These are phyloP conservation scores for Flaveria brownii DNA, from an alignment of 129 eudicot species.

Conservation along the genomic window DNA sequence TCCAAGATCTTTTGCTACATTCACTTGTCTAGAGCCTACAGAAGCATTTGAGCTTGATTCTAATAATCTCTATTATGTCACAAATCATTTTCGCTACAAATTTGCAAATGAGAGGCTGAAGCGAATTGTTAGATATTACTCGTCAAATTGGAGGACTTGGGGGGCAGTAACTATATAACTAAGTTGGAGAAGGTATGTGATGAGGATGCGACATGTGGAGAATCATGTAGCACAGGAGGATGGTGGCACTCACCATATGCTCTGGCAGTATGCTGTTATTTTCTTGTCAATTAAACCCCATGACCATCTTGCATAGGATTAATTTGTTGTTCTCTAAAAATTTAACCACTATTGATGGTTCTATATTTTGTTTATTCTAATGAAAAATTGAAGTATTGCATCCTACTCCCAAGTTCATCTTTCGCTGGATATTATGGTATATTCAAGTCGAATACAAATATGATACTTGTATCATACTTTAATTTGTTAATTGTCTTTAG, in stretches of 20 bases:
- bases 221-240: slow-evolving; percentile 27
- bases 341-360: no score
- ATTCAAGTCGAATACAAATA: no score
- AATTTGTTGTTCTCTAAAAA: no score
- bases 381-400: no score
- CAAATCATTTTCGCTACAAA: slow-evolving; percentile 86
- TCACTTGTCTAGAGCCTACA: slow-evolving; percentile 62
- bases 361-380: no score
- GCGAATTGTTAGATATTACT: slow-evolving; percentile 68
- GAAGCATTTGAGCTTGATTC: slow-evolving; percentile 85
- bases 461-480: no score
- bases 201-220: slow-evolving; percentile 46
- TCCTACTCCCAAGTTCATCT: no score
- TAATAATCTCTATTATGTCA: slow-evolving; percentile 65
- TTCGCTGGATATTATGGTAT: no score
- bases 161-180: slow-evolving; percentile 87
- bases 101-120: slow-evolving; percentile 78
- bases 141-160: slow-evolving; percentile 96
- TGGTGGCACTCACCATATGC: slow-evolving; percentile 41
- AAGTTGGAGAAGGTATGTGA: slow-evolving; percentile 70
- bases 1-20: slow-evolving; percentile 86
- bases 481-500: no score
- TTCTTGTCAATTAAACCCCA: slow-evolving; percentile 59
- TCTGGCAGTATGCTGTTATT: slow-evolving; percentile 45
- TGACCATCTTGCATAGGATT: slow-evolving; percentile 54